Conservation (phyloP, 352 stramenopile genomes). For the Phytopythium boreale region DNA sequence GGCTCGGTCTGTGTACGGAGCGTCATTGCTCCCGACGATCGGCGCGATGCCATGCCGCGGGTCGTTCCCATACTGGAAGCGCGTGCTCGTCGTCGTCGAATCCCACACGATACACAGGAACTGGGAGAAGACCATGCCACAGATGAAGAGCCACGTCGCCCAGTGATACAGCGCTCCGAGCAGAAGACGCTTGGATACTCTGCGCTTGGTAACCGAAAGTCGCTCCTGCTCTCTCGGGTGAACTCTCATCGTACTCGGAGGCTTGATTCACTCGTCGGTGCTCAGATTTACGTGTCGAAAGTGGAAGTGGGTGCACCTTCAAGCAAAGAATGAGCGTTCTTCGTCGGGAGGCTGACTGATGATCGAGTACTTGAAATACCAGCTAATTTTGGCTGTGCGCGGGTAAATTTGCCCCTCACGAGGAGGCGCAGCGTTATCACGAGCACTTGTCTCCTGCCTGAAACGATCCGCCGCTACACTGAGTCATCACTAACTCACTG, state of each 20-base stretch:
- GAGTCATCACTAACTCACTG: background rate
- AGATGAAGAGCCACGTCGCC: conserved; percentile 24
- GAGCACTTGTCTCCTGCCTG: too few relatives aligned
- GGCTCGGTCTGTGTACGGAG: conserved; percentile 36
- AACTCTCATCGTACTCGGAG: background rate
- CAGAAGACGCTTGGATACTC: background rate
- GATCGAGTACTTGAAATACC: too few relatives aligned
- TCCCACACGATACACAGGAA: conserved; percentile 28
- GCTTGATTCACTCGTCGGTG: background rate
- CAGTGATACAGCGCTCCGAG: conserved; percentile 21
- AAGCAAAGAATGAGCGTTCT: too few relatives aligned
- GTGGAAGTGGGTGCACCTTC: too few relatives aligned
- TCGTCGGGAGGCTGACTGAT: too few relatives aligned
- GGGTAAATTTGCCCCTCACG: too few relatives aligned
- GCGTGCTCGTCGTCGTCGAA: background rate
- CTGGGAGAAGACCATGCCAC: conserved; percentile 22
- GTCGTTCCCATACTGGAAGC: conserved; percentile 13
- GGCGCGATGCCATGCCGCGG: conserved; percentile 8
- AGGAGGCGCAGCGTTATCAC: too few relatives aligned
- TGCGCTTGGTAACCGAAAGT: background rate
- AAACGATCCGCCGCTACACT: too few relatives aligned
- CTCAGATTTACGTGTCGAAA: background rate
- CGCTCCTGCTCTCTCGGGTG: background rate
- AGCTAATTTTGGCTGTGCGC: too few relatives aligned
- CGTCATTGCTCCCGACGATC: conserved; percentile 36